A percentile compares a stretch with the other conserved stretches of the same genome.
Evolutionary conservation across 148 eudicot species (phyloP).

Genomic region (Tetragonia tetragonoides): DNA sequence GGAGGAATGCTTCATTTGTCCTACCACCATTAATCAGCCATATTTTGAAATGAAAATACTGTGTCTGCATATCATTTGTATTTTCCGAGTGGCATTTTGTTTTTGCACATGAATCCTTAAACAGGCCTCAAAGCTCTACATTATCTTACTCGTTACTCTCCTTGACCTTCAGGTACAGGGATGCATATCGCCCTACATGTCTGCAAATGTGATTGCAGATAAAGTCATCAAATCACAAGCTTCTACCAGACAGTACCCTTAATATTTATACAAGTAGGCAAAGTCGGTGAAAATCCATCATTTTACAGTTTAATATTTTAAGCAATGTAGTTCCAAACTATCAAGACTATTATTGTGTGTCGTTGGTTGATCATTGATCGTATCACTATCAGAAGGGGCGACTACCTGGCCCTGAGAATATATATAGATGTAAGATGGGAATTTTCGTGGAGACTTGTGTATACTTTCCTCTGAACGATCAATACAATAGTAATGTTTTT

Average conservation of each 20-base stretch:
- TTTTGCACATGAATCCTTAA: too few relatives aligned
- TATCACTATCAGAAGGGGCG: neutral
- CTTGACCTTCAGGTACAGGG: constrained; percentile 58
- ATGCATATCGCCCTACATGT: constrained; percentile 78
- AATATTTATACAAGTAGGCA: neutral
- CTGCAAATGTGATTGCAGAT: constrained; percentile 51
- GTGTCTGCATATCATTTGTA: too few relatives aligned
- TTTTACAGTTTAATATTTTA: neutral
- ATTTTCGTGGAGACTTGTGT: too few relatives aligned
- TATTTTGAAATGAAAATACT: too few relatives aligned
- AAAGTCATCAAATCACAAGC: neutral
- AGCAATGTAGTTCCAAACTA: neutral
- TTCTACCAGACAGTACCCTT: neutral
- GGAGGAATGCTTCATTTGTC: too few relatives aligned
- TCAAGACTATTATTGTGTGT: neutral
- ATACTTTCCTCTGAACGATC: too few relatives aligned
- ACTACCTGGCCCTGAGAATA: too few relatives aligned
- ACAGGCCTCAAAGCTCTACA: too few relatives aligned
- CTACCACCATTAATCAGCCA: too few relatives aligned
- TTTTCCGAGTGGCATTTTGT: too few relatives aligned
- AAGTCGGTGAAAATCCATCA: neutral
- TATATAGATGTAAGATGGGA: too few relatives aligned
- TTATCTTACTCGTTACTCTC: neutral
- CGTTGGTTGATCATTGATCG: neutral
- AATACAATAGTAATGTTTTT: too few relatives aligned